Evolutionary conservation across 169 alveolate species (phyloP).

Genomic region (Plasmodium gonderi): DNA sequence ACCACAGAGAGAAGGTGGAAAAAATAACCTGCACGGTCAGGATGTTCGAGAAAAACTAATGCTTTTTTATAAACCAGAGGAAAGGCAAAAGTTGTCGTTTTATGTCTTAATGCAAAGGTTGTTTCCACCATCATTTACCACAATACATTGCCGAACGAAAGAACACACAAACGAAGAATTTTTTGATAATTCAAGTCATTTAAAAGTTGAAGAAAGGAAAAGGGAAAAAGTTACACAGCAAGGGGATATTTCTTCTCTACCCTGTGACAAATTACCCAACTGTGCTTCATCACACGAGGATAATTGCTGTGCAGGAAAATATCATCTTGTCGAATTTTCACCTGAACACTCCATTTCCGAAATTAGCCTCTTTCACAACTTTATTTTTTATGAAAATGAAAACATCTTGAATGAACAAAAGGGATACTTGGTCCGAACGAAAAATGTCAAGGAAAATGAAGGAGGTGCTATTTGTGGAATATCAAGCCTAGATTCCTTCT

Average conservation of each 20-base stretch:
- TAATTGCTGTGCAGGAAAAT: neutral
- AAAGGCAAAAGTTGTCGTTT: slow-evolving; percentile 30
- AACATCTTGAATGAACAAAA: slow-evolving; percentile 77
- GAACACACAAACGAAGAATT: neutral
- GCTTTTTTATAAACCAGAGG: slow-evolving; percentile 62
- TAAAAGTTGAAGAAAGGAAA: neutral
- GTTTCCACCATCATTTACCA: slow-evolving; percentile 30
- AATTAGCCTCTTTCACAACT: slow-evolving; percentile 48
- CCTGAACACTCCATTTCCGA: slow-evolving; percentile 56
- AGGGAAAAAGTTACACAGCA: slow-evolving; percentile 18
- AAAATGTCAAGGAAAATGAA: slow-evolving; percentile 78
- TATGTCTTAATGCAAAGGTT: slow-evolving; percentile 57
- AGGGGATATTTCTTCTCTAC: slow-evolving; percentile 8
- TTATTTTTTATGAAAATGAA: slow-evolving; percentile 40
- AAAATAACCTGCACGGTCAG: slow-evolving; percentile 84
- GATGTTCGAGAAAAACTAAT: slow-evolving; percentile 70
- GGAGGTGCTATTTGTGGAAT: slow-evolving; percentile 88
- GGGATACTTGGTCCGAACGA: slow-evolving; percentile 84
- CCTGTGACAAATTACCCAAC: slow-evolving; percentile 79
- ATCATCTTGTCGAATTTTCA: slow-evolving; percentile 9
- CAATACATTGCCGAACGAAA: slow-evolving; percentile 40
- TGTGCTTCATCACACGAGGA: slow-evolving; percentile 60
- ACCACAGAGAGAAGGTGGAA: slow-evolving; percentile 91
- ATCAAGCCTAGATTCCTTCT: slow-evolving; percentile 82
- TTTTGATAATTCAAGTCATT: neutral